These are phyloP conservation scores for Pholiota conissans DNA, from an alignment of 768 basidiomycete species.

Conservation along the genomic window DNA sequence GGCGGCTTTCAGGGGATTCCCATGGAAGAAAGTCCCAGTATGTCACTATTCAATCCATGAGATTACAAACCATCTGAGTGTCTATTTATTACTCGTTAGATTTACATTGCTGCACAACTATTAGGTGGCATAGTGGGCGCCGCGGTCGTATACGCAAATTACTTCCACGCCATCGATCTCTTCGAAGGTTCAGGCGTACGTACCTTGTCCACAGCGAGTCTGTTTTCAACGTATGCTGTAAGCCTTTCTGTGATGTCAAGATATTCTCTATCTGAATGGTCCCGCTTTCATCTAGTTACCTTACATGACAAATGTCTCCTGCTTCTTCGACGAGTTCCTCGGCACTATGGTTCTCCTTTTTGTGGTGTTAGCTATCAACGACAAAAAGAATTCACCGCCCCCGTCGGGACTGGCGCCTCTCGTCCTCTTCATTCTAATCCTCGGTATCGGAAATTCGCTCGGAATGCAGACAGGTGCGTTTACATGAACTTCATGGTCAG, in stretches of 20 bases:
- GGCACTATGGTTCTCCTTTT: conserved; percentile 55
- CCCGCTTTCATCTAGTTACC: conserved; percentile 24
- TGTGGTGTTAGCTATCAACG: conserved; percentile 51
- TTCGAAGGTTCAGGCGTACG: conserved; percentile 57
- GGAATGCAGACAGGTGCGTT: conserved; percentile 58
- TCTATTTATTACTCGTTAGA: conserved; percentile 8
- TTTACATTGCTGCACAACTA: conserved; percentile 47
- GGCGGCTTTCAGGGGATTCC: conserved; percentile 70
- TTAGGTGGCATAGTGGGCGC: conserved; percentile 62
- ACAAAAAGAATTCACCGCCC: conserved; percentile 50
- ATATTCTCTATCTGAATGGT: neutral
- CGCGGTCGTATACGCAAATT: conserved; percentile 60
- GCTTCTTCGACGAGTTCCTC: conserved; percentile 53
- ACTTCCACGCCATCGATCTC: conserved; percentile 65
- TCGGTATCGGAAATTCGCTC: conserved; percentile 58
- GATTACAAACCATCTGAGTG: neutral
- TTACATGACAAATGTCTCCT: conserved; percentile 39
- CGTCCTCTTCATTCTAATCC: conserved; percentile 52
- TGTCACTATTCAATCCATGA: conserved; percentile 3
- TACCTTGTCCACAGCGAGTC: conserved; percentile 55
- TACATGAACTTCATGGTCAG: neutral
- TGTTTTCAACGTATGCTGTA: conserved; percentile 67
- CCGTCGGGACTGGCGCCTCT: conserved; percentile 54
- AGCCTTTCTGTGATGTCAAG: conserved; percentile 16
- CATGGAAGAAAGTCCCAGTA: conserved; percentile 77